A percentile compares a stretch with the other conserved stretches of the same genome.
Evolutionary conservation across 163 green algal genomes (phyloP).

Genomic region (Chlorella variabilis): DNA sequence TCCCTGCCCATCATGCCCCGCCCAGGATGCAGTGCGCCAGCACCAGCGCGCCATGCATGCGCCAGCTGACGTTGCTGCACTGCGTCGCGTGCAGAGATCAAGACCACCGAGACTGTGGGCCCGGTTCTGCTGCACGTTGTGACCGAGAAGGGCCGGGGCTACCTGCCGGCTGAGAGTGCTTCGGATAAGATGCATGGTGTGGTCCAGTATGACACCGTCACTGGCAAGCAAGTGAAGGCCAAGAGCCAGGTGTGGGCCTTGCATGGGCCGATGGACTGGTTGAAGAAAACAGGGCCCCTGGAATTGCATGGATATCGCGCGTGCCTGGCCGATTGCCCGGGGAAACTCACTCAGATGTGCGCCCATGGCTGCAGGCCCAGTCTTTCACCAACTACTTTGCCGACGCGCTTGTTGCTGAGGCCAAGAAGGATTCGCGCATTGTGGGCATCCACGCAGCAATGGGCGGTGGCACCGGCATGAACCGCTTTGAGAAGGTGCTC

Average conservation of each 20-base stretch:
- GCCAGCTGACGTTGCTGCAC: too few relatives aligned
- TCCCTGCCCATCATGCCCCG: too few relatives aligned
- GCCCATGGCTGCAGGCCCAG: slow-evolving; percentile 55
- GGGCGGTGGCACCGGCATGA: slow-evolving; percentile 98
- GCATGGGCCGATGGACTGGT: too few relatives aligned
- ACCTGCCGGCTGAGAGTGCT: slow-evolving; percentile 90
- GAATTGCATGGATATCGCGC: too few relatives aligned
- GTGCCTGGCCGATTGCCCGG: too few relatives aligned
- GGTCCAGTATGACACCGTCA: slow-evolving; percentile 95
- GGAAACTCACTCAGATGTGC: too few relatives aligned
- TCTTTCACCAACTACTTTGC: slow-evolving; percentile 97
- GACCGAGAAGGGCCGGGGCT: slow-evolving; percentile 97
- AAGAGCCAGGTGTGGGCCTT: slow-evolving; percentile 46
- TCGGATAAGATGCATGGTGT: slow-evolving; percentile 98
- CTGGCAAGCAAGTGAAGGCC: slow-evolving; percentile 92
- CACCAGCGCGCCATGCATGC: background rate
- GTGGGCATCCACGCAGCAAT: slow-evolving; percentile 98
- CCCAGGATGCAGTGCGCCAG: background rate
- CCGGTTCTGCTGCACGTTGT: slow-evolving; percentile 98
- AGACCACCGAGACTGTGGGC: slow-evolving; percentile 89
- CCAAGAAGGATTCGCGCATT: slow-evolving; percentile 87
- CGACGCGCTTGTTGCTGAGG: slow-evolving; percentile 95
- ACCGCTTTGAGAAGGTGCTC: slow-evolving; percentile 66
- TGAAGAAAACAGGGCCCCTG: background rate
- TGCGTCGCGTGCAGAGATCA: slow-evolving; percentile 81